Evolutionary conservation across 1,284 basidiomycete genomes (phyloP).

Genomic region (Apiotrichum gracile): DNA sequence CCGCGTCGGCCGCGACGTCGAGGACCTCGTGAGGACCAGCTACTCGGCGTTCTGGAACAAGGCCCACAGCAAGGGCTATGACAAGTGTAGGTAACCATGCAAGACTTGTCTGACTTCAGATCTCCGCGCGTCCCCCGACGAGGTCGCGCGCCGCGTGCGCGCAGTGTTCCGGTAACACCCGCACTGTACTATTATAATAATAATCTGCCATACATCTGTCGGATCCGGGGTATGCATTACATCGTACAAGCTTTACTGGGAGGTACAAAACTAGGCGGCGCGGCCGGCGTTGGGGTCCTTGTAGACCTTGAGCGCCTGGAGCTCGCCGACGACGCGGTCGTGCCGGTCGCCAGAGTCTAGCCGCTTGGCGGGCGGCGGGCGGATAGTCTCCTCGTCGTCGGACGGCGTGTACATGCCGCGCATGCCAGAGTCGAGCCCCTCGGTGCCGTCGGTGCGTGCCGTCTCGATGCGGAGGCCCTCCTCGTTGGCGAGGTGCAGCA

Average conservation of each 20-base stretch:
- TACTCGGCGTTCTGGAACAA: conserved; percentile 31
- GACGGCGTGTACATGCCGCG: conserved; percentile 27
- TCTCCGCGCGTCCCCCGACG: conserved; percentile 35
- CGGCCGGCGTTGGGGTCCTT: conserved; percentile 44
- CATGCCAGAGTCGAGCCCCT: conserved; percentile 43
- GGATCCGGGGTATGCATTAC: background rate
- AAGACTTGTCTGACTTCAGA: conserved; percentile 20
- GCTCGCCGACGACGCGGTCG: conserved; percentile 42
- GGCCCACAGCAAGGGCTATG: conserved; percentile 28
- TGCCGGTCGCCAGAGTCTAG: conserved; percentile 26
- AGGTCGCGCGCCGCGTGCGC: conserved; percentile 27
- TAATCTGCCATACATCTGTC: background rate
- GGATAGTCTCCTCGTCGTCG: conserved; percentile 15
- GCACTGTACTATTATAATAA: background rate
- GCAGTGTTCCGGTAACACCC: conserved; percentile 31
- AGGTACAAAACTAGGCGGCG: conserved; percentile 23
- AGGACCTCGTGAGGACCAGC: conserved; percentile 27
- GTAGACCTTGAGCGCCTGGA: conserved; percentile 44
- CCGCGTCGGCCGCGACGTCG: conserved; percentile 37
- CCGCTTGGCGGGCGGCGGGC: conserved; percentile 2
- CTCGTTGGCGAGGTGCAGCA: conserved; percentile 91
- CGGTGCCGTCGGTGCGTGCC: conserved; percentile 47
- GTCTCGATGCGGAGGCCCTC: conserved; percentile 76
- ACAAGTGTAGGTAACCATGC: conserved; percentile 34
- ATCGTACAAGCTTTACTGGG: background rate